phyloP scores from a whole-genome alignment of 2,329 filamentous ascomycete genomes.

The Fusarium nematophilum region DNA sequence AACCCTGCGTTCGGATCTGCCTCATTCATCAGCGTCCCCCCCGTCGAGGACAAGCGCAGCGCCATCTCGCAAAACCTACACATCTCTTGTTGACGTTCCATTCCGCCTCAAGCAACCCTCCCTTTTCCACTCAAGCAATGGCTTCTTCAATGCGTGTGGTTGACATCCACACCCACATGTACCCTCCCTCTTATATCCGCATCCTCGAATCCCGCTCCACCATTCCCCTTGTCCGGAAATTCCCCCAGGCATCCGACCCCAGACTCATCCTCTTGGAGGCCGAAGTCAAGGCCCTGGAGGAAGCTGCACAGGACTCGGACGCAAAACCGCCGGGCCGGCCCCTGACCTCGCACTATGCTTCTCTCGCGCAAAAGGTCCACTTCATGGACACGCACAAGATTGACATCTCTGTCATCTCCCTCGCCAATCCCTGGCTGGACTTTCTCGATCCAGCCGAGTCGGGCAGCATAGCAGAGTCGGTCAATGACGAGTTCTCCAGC shows the following conservation, averaged over 20 bases:
- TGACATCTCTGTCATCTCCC: constrained; percentile 83
- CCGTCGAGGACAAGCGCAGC: too few species aligned
- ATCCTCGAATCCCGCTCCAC: constrained; percentile 68
- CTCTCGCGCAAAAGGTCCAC: constrained; percentile 80
- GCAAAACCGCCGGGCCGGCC: constrained; percentile 78
- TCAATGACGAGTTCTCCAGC: constrained; percentile 82
- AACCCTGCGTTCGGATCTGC: too few species aligned
- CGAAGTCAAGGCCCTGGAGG: constrained; percentile 59
- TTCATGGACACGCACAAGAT: constrained; percentile 92
- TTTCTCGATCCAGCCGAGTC: constrained; percentile 75
- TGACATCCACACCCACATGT: constrained; percentile 78
- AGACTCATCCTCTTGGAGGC: constrained; percentile 74
- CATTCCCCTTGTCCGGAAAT: constrained; percentile 79
- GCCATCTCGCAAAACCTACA: neutral
- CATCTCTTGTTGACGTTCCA: neutral
- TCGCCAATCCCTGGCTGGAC: constrained; percentile 95
- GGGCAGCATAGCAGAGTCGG: constrained; percentile 68
- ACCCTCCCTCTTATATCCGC: constrained; percentile 71
- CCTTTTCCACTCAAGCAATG: constrained; percentile 44
- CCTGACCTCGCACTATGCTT: constrained; percentile 85
- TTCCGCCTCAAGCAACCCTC: neutral
- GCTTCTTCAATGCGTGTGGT: constrained; percentile 59
- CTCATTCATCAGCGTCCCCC: too few species aligned
- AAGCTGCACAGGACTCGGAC: constrained; percentile 63
- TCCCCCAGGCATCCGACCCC: constrained; percentile 65